Percentiles rank a stretch among this genome's conserved stretches.
Conservation (phyloP, 208 protist genomes). For the Naegleria fowleri region DNA sequence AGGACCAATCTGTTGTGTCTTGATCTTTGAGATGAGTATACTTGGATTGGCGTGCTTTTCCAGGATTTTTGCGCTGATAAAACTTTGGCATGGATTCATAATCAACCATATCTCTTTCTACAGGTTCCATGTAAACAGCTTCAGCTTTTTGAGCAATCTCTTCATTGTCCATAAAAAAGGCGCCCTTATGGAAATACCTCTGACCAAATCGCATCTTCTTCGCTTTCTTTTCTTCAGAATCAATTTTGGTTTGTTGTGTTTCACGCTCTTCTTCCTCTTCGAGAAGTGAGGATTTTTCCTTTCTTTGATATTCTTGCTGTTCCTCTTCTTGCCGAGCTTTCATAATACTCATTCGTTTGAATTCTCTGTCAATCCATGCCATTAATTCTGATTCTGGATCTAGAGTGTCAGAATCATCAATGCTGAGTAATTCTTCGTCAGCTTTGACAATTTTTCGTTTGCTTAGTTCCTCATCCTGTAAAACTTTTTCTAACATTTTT, state of each 20-base stretch:
- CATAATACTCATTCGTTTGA: not conserved
- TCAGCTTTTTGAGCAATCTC: slow-evolving; percentile 21
- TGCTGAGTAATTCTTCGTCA: not conserved
- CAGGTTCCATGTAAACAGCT: slow-evolving; percentile 17
- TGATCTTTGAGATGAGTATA: slow-evolving; percentile 45
- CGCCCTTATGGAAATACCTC: slow-evolving; percentile 57
- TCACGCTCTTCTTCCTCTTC: slow-evolving; percentile 28
- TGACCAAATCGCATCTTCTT: slow-evolving; percentile 44
- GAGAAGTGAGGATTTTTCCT: not conserved
- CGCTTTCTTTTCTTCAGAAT: slow-evolving; percentile 6
- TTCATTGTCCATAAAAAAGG: slow-evolving; percentile 45
- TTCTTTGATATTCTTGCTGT: slow-evolving; percentile 27
- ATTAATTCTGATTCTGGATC: not conserved
- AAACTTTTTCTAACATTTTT: not conserved
- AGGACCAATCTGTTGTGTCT: slow-evolving; percentile 35
- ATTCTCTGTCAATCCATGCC: slow-evolving; percentile 3
- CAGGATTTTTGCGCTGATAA: slow-evolving; percentile 48
- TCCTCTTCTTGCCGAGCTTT: slow-evolving; percentile 13
- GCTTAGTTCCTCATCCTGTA: not conserved
- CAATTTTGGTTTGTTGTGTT: not conserved
- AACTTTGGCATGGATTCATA: slow-evolving; percentile 34
- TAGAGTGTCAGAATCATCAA: not conserved
- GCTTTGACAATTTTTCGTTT: not conserved
- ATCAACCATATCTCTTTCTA: slow-evolving; percentile 37
- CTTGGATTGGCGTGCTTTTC: slow-evolving; percentile 33